Evolutionary conservation across 2,329 filamentous ascomycete genomes (phyloP).

Genomic region (Diaporthe ilicicola): DNA sequence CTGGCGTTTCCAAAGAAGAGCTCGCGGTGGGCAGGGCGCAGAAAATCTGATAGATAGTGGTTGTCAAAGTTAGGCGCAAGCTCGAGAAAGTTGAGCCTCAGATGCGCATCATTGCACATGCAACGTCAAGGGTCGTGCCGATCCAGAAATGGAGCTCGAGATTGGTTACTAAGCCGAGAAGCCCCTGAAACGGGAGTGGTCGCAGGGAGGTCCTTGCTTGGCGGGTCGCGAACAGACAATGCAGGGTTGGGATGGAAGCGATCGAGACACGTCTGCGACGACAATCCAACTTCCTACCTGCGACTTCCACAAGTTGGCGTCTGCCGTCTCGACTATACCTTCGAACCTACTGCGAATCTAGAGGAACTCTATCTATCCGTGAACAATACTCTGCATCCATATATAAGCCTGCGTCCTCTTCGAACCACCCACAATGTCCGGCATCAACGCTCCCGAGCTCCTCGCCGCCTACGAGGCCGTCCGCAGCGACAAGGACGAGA

Average conservation of each 20-base stretch:
- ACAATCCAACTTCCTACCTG: not conserved
- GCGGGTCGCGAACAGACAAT: conserved; percentile 22
- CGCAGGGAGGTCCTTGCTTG: conserved; percentile 12
- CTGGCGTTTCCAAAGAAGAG: not conserved
- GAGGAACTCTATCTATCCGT: not conserved
- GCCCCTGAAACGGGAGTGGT: conserved; percentile 6
- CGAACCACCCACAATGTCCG: conserved; percentile 55
- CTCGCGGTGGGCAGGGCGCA: not conserved
- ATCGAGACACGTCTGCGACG: conserved; percentile 29
- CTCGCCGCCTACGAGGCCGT: conserved; percentile 69
- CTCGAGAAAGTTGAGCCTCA: not conserved
- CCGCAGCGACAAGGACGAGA: conserved; percentile 70
- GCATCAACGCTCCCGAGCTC: conserved; percentile 61
- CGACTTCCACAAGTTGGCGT: not conserved
- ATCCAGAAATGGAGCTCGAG: not conserved
- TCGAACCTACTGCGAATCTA: not conserved
- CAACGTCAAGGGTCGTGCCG: conserved; percentile 13
- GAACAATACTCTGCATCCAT: not conserved
- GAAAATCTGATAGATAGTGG: not conserved
- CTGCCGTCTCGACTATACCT: not conserved
- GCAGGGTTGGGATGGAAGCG: conserved; percentile 17
- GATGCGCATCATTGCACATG: conserved; percentile 15
- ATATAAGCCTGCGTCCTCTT: not conserved
- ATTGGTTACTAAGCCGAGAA: not conserved
- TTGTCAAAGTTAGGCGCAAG: not conserved